Evolutionary conservation across 2,329 filamentous ascomycete genomes (phyloP).

Genomic region (Epichloe glyceriae): DNA sequence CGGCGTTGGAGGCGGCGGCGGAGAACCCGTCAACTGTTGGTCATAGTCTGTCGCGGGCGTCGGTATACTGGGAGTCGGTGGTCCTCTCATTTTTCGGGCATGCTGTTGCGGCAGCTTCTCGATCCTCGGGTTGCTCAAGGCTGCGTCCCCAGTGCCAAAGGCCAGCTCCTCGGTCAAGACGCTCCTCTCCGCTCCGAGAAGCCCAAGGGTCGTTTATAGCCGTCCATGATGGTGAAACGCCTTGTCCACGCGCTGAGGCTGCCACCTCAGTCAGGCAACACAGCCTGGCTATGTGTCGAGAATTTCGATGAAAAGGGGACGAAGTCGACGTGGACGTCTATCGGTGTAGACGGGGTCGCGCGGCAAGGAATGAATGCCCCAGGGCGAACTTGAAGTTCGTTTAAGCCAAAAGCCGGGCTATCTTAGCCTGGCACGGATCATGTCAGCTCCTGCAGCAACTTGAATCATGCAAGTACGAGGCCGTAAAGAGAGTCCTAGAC

Average conservation of each 20-base stretch:
- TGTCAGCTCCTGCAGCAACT: constrained; percentile 8
- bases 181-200: constrained; percentile 49
- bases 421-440: constrained; percentile 3
- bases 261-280: not conserved
- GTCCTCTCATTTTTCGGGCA: constrained; percentile 35
- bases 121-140: constrained; percentile 29
- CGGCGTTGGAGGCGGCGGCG: constrained; percentile 51
- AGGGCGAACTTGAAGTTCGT: not conserved
- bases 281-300: not conserved
- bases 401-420: constrained; percentile 4
- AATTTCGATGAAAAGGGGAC: not conserved
- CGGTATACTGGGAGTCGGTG: constrained; percentile 54
- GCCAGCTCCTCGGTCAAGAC: constrained; percentile 43
- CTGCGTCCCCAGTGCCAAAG: constrained; percentile 34
- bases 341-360: not conserved
- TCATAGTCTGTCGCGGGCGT: constrained; percentile 52
- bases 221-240: constrained; percentile 17
- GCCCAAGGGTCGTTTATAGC: constrained; percentile 36
- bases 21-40: constrained; percentile 45
- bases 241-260: not conserved
- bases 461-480: not conserved
- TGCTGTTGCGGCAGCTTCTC: constrained; percentile 35
- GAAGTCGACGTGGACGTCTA: not conserved
- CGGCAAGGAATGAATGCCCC: not conserved
- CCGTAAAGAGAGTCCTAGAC: not conserved